These are phyloP conservation scores for Niebla homalea DNA, from an alignment of 495 filamentous ascomycete species.

Conservation along the genomic window DNA sequence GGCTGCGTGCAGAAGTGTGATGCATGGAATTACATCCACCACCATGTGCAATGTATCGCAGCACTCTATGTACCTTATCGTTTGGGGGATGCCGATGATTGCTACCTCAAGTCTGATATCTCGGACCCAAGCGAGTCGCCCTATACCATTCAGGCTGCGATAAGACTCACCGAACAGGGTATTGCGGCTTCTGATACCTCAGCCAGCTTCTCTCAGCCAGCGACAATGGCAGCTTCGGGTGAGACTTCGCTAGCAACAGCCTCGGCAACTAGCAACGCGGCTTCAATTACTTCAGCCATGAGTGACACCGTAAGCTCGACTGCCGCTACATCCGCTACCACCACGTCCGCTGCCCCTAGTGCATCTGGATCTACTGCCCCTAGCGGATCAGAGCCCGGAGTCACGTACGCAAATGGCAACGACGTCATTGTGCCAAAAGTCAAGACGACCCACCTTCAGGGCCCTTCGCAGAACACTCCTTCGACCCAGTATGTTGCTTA, in stretches of 20 bases:
- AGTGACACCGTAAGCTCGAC: neutral
- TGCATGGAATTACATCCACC: conserved; percentile 12
- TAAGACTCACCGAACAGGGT: conserved; percentile 1
- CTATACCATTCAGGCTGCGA: conserved; percentile 10
- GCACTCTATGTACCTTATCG: conserved; percentile 13
- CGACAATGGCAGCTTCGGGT: neutral
- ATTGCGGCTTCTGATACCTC: neutral
- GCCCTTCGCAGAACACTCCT: conserved; percentile 14
- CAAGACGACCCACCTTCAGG: conserved; percentile 10
- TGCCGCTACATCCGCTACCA: neutral
- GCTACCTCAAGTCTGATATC: conserved; percentile 19
- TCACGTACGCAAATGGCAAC: conserved; percentile 15
- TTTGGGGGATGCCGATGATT: conserved; percentile 10
- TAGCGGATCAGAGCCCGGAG: conserved; percentile 1
- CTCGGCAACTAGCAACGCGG: neutral
- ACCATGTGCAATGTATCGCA: conserved; percentile 12
- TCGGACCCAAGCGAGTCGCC: conserved; percentile 4
- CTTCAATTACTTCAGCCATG: neutral
- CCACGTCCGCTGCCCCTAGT: neutral
- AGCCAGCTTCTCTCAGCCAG: neutral
- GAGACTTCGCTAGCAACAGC: neutral
- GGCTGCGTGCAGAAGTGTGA: conserved; percentile 18
- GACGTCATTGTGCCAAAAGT: conserved; percentile 13
- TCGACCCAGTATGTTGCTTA: conserved; percentile 17
- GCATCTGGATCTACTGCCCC: conserved; percentile 1